Percentiles rank a stretch among this genome's conserved stretches.
Conservation (phyloP, 192 early-diverging fungal species). For the Spizellomyces punctatus region DNA sequence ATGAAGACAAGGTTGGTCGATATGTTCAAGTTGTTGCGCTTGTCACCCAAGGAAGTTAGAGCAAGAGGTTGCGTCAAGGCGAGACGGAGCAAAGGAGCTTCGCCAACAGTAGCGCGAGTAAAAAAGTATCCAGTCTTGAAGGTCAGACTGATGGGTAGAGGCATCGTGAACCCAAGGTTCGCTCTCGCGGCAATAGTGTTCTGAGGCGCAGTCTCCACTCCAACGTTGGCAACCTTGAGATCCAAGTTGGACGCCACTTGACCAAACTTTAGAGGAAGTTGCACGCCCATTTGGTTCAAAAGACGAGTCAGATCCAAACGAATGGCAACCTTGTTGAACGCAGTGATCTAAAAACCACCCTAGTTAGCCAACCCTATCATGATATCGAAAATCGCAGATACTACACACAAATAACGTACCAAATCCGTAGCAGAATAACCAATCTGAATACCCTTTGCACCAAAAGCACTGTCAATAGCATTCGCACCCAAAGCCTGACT, state of each 20-base stretch:
- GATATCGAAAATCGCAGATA: background rate
- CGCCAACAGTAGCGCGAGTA: constrained; percentile 12
- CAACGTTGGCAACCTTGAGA: constrained; percentile 5
- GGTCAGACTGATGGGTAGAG: constrained; percentile 18
- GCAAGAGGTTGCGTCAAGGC: constrained; percentile 5
- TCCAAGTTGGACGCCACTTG: constrained; percentile 25
- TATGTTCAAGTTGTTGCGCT: constrained; percentile 15
- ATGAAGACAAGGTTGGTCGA: constrained; percentile 12
- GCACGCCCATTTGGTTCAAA: constrained; percentile 18
- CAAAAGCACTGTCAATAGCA: constrained; percentile 11
- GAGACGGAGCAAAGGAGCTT: constrained; percentile 17
- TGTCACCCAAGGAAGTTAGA: constrained; percentile 2
- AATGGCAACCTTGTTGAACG: constrained; percentile 30
- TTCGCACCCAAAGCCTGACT: constrained; percentile 23
- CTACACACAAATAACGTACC: too few relatives aligned
- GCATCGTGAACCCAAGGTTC: constrained; percentile 21
- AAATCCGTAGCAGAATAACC: constrained; percentile 24
- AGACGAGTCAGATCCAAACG: constrained; percentile 18
- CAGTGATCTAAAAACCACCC: constrained; percentile 29
- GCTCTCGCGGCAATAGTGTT: constrained; percentile 21
- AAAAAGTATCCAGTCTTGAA: constrained; percentile 33
- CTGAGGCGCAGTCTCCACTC: constrained; percentile 3
- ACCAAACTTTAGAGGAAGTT: constrained; percentile 12
- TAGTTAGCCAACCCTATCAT: background rate
- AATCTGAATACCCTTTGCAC: constrained; percentile 17